Evolutionary conservation across 164 flowering plant genomes (phyloP), one percentile per base, ranked within the genome.

Genomic region (Macadamia integrifolia): DNA sequence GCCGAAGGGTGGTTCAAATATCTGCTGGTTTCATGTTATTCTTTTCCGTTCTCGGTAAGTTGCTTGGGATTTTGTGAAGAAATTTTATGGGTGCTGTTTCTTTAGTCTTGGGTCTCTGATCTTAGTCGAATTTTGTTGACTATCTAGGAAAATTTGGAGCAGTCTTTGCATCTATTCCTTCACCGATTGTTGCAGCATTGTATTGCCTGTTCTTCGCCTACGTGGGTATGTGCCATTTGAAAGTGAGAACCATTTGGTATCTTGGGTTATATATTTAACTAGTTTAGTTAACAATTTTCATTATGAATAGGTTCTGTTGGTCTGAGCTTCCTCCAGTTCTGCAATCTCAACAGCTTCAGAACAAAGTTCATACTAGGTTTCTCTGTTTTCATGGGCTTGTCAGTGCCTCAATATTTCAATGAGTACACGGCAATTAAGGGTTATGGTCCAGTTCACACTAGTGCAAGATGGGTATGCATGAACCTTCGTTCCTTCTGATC

Each of bases 21-120:
- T 85, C 99, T 30, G 98, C 99, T 65, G 97, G 91, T 35, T 94
- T 94, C 78, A 94, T 94, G 99, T 78, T 94, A 71, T 94, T 94
- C 88, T 94, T 94, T 72, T 94, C 99, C 31, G 74, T 94, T 78
- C 93, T 94, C 15, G 99, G 99, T 92, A 72, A 74, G 78, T 68
- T 59, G 35, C 30, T 66, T 28, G 42, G 6, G 3, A 8, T 1
- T 28, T 56, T 10, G 7, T 11, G 17, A 23, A 28, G 5, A 23
- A 35, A 9, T 35, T n/a, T 68, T 10, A 12, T 44, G 17, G 13
- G 12, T 52, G n/a, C 44, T 60, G 60, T 64, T 61, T 13, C 23
- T 10, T 8, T 17, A 10, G 13, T 35, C 14, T 31, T 12, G 6
- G 23, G 17, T 0, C 23, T 64, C 6, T 46, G 48, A 62, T 6